Percentiles rank a stretch among this genome's conserved stretches.
These are phyloP conservation scores for Auriscalpium microsporum DNA, from an alignment of 768 basidiomycete species.

Conservation along the genomic window DNA sequence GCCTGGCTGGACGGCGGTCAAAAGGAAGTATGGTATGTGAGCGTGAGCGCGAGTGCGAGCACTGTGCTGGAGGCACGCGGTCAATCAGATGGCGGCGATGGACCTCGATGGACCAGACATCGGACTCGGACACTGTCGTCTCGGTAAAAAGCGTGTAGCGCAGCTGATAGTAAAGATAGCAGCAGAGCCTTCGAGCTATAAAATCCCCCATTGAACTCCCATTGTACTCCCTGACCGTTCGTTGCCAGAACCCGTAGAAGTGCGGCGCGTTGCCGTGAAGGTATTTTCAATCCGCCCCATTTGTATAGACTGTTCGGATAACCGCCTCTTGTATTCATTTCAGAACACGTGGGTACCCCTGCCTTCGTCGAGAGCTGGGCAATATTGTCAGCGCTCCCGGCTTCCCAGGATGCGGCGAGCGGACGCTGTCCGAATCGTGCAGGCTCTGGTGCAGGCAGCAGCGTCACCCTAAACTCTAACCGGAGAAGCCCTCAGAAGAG, in stretches of 20 bases:
- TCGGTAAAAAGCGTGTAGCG: neutral
- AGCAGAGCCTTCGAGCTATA: neutral
- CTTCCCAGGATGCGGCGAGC: too few relatives aligned
- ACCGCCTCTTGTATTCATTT: too few relatives aligned
- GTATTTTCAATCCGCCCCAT: too few relatives aligned
- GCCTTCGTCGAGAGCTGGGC: too few relatives aligned
- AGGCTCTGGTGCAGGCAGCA: too few relatives aligned
- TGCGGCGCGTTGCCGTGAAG: too few relatives aligned
- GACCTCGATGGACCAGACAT: neutral
- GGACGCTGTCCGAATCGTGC: too few relatives aligned
- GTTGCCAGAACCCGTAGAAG: neutral
- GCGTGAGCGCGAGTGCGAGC: constrained; percentile 14
- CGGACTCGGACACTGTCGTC: neutral
- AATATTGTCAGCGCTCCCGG: too few relatives aligned
- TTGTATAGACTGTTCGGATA: too few relatives aligned
- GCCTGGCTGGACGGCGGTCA: constrained; percentile 67
- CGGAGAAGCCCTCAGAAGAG: neutral
- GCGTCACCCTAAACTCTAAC: neutral
- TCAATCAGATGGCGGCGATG: neutral
- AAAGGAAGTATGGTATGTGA: constrained; percentile 63
- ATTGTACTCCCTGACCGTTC: neutral
- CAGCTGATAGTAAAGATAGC: neutral
- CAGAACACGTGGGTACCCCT: too few relatives aligned
- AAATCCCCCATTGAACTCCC: neutral
- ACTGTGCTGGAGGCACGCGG: constrained; percentile 5